These are phyloP conservation scores for Rhododendron ovatum DNA, from an alignment of 148 eudicot genomes.

Conservation along the genomic window DNA sequence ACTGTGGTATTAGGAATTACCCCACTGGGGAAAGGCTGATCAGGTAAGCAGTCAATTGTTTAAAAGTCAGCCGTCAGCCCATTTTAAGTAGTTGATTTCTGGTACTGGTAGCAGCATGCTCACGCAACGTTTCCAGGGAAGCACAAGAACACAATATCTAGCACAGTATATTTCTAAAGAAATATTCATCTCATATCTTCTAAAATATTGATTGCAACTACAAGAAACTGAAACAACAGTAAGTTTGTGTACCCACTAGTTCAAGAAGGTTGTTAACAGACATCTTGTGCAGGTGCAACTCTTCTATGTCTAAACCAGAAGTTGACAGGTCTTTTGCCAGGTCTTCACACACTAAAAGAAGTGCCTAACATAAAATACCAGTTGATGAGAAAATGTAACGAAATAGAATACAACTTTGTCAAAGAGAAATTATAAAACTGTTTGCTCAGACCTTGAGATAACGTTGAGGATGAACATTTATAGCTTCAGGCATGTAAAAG, in stretches of 20 bases:
- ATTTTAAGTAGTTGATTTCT: neutral
- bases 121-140: neutral
- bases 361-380: slow-evolving; percentile 43
- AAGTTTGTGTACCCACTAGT: slow-evolving; percentile 44
- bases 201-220: neutral
- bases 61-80: neutral
- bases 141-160: neutral
- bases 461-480: slow-evolving; percentile 64
- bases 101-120: neutral
- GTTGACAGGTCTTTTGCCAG: slow-evolving; percentile 36
- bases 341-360: slow-evolving; percentile 63
- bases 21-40: neutral
- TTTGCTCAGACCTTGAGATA: slow-evolving; percentile 68
- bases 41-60: neutral
- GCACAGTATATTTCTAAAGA: neutral
- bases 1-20: neutral
- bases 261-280: slow-evolving; percentile 50
- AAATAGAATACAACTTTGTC: slow-evolving; percentile 2
- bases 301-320: slow-evolving; percentile 29
- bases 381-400: neutral
- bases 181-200: neutral
- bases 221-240: slow-evolving; percentile 11
- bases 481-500: slow-evolving; percentile 89
- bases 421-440: neutral
- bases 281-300: slow-evolving; percentile 47